Conservation (phyloP, 176 grass and related monocot genomes). For the Oryza meridionalis region DNA sequence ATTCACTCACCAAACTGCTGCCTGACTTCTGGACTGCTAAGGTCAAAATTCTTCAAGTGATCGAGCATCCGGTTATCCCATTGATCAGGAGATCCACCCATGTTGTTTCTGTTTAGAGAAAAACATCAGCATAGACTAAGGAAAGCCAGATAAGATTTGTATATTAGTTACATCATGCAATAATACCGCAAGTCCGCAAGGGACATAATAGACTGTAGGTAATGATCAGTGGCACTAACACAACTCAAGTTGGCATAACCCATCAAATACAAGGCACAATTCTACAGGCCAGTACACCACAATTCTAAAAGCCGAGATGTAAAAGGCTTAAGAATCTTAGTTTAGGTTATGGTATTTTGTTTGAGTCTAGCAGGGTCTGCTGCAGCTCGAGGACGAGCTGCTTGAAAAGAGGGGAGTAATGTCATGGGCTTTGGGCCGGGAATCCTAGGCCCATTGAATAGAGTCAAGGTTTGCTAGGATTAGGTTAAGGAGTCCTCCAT, state of each 20-base stretch:
- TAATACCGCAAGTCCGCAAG: neutral
- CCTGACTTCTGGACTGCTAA: conserved; percentile 90
- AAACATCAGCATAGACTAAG: conserved; percentile 14
- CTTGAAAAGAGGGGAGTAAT: no score
- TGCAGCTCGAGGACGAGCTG: no score
- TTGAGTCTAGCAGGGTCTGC: no score
- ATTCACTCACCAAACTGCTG: conserved; percentile 93
- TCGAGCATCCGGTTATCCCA: conserved; percentile 88
- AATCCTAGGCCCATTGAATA: no score
- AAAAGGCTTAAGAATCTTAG: no score
- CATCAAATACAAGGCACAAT: neutral
- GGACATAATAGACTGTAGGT: neutral
- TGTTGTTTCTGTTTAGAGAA: conserved; percentile 74
- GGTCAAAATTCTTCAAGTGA: conserved; percentile 95
- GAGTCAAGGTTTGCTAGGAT: no score
- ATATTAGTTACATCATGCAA: neutral
- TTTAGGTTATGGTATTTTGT: no score
- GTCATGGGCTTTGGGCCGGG: no score
- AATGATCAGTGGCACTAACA: neutral
- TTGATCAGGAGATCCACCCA: conserved; percentile 82
- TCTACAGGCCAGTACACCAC: conserved; percentile 5
- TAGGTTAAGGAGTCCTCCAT: no score
- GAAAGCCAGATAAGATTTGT: conserved; percentile 18
- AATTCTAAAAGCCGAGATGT: neutral
- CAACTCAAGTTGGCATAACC: neutral